A percentile compares a stretch with the other conserved stretches of the same genome.
Evolutionary conservation across 129 eudicot species (phyloP).

Genomic region (Flaveria sonorensis): DNA sequence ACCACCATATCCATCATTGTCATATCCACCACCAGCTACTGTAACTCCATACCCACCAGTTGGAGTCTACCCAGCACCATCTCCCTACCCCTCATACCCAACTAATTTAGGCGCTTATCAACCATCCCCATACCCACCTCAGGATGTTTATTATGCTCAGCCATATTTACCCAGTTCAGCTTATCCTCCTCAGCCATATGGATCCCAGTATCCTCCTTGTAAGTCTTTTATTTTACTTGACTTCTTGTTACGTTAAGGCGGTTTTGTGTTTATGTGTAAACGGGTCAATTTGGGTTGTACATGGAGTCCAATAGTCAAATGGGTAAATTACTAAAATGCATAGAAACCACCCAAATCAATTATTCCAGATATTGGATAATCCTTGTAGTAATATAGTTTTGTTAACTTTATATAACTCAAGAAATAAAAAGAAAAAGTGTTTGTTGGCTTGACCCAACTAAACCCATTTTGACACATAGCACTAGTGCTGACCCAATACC

Average conservation of each 20-base stretch:
- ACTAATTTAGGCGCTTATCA: slow-evolving; percentile 47
- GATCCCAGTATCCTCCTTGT: slow-evolving; percentile 64
- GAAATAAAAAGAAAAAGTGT: too few species aligned
- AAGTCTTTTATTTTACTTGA: slow-evolving; percentile 19
- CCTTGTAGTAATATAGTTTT: too few species aligned
- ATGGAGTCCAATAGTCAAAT: neutral
- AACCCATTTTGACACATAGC: neutral
- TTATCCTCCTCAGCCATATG: slow-evolving; percentile 66
- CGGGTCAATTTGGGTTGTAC: neutral
- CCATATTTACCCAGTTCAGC: slow-evolving; percentile 52
- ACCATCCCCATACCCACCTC: slow-evolving; percentile 50
- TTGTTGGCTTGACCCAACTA: neutral
- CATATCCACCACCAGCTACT: slow-evolving; percentile 30
- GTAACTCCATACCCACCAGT: too few species aligned
- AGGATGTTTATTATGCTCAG: slow-evolving; percentile 41
- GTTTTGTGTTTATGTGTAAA: neutral
- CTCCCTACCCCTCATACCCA: slow-evolving; percentile 51
- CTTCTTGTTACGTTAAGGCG: neutral
- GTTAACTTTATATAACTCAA: too few species aligned
- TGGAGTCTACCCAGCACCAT: slow-evolving; percentile 46
- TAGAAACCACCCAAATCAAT: neutral
- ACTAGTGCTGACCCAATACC: neutral
- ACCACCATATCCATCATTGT: slow-evolving; percentile 25
- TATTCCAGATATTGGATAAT: too few species aligned
- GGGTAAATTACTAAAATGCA: neutral